phyloP scores from a whole-genome alignment of 345 rosid genomes.

The Atalantia buxifolia region DNA sequence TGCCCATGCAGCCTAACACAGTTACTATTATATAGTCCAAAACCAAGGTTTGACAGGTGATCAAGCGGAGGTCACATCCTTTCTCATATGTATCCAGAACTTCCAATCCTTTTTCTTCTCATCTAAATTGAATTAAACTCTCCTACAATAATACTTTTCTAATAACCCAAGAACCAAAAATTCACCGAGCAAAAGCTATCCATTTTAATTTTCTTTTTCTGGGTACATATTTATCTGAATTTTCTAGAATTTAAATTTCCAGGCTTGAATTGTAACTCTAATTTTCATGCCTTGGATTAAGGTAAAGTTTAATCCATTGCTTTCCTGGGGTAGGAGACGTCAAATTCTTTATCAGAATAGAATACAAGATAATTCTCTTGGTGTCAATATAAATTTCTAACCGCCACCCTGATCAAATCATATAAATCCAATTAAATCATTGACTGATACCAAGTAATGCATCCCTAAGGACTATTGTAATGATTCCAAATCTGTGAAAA shows the following conservation, averaged over 20 bases:
- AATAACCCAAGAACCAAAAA: background rate
- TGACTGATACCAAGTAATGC: too few species aligned
- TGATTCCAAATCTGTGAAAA: background rate
- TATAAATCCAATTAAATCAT: background rate
- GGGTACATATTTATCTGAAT: background rate
- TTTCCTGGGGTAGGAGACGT: too few species aligned
- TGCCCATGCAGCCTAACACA: background rate
- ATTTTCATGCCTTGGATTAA: too few species aligned
- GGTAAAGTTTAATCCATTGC: too few species aligned
- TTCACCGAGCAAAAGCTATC: background rate
- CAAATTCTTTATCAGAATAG: too few species aligned
- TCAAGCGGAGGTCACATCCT: background rate
- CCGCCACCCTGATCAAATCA: background rate
- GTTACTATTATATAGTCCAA: background rate
- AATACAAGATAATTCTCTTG: background rate
- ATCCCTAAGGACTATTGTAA: background rate
- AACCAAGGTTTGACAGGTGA: background rate
- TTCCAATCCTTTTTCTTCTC: background rate
- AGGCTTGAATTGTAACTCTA: background rate
- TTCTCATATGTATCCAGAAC: background rate
- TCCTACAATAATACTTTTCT: background rate
- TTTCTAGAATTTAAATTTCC: background rate
- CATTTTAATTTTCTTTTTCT: background rate
- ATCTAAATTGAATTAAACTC: background rate
- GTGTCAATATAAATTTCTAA: background rate